These are phyloP conservation scores for Aquilaria sinensis DNA, from an alignment of 345 rosid species.

Conservation along the genomic window DNA sequence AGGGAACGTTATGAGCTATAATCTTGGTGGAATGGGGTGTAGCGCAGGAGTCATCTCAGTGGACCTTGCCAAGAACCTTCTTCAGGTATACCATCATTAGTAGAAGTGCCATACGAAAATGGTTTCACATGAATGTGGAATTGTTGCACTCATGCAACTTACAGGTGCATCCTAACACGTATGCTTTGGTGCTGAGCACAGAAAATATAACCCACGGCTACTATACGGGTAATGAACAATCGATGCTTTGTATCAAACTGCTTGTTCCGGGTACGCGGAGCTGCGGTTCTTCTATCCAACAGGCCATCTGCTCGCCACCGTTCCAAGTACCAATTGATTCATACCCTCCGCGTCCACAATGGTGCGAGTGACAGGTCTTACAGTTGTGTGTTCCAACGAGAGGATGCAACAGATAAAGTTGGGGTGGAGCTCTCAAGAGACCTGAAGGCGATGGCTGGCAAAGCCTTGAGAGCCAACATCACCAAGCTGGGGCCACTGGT, in stretches of 20 bases:
- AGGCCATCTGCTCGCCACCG: conserved; percentile 24
- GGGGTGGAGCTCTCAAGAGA: conserved; percentile 58
- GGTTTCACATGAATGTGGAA: too few relatives aligned
- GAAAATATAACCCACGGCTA: conserved; percentile 45
- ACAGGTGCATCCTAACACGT: conserved; percentile 41
- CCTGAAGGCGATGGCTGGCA: conserved; percentile 54
- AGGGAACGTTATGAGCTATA: conserved; percentile 37
- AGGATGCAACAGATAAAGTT: conserved; percentile 30
- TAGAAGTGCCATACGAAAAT: too few relatives aligned
- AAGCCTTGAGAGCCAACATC: conserved; percentile 55
- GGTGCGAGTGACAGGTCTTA: conserved; percentile 48
- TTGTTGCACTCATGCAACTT: neutral
- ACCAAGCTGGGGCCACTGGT: conserved; percentile 61
- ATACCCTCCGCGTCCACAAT: conserved; percentile 51
- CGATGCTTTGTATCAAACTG: conserved; percentile 57
- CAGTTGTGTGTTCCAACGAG: conserved; percentile 44
- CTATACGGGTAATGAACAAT: conserved; percentile 45
- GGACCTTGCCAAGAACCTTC: conserved; percentile 51
- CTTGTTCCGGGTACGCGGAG: conserved; percentile 50
- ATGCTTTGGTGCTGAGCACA: conserved; percentile 54
- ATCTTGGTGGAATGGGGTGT: conserved; percentile 62
- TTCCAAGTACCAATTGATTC: conserved; percentile 48
- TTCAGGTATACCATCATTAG: conserved; percentile 29
- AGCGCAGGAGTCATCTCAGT: conserved; percentile 52
- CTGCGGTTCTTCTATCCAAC: conserved; percentile 54